Base-by-base conservation (phyloP, 164 flowering plant species). In the Liquidambar formosana region DNA sequence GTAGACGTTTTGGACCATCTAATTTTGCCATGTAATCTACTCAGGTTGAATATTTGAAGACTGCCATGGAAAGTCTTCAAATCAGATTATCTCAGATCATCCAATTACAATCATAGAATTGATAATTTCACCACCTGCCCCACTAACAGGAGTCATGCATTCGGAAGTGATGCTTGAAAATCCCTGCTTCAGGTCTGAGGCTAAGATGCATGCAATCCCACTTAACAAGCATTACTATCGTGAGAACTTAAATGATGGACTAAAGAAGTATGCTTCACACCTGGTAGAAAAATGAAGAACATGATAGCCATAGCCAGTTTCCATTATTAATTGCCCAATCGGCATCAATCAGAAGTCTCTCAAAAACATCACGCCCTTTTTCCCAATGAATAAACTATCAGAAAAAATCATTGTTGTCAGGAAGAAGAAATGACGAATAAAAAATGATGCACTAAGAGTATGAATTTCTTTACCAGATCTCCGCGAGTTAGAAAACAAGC, bases 401-500 rank as follows among this genome's bases (percentile, higher is more conserved):
- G 56, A 69, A 68, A 52, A 69, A 27, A 65, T 11, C 19, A 66
- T n/a, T 43, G 45, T 61, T 38, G 38, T 74, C 60, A 79, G 28
- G 53, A 43, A 63, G 38, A 53, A 14, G 71, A 28, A 53, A 28
- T 41, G 64, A 52, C 33, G 44, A 71, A 45, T n/a, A 48, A 13
- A 10, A 14, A 63, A 27, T 38, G 58, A 18, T 27, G 60, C 14
- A 3, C 10, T 18, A 18, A 28, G 38, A 49, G 41, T 59, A 70
- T 51, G 28, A 61, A 67, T 26, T 56, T 65, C 62, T 58, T 47
- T 87, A 94, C 99, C 93, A 92, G 82, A 84, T 94, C 99, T 47
- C 97, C 99, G 64, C 97, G 97, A 70, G 99, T 94, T 25, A 94
- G 82, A 69, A 94, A 94, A 80, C 97, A 94, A 45, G 99, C 99